phyloP scores from a whole-genome alignment of 2,329 filamentous ascomycete genomes.

The Neodidymelliopsis sp. region DNA sequence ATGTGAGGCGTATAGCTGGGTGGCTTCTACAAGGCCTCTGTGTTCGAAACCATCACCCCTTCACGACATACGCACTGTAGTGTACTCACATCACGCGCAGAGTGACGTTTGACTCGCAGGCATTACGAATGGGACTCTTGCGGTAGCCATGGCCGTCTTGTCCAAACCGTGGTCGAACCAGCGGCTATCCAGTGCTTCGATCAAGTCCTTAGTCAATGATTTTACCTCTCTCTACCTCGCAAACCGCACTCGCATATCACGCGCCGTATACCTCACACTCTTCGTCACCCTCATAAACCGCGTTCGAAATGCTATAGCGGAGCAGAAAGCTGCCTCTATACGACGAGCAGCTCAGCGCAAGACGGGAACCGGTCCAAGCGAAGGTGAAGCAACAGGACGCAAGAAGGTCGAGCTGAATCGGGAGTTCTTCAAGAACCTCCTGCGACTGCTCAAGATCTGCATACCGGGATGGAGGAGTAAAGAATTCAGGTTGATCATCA shows the following conservation, averaged over 20 bases:
- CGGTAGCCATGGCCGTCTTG: slow-evolving; percentile 50
- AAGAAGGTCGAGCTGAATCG: slow-evolving; percentile 93
- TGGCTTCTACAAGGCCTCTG: background rate
- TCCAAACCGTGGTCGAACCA: slow-evolving; percentile 48
- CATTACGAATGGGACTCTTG: slow-evolving; percentile 28
- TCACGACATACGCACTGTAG: too few relatives aligned
- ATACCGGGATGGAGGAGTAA: slow-evolving; percentile 90
- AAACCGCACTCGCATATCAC: slow-evolving; percentile 52
- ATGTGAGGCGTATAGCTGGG: slow-evolving; percentile 7
- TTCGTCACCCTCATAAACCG: slow-evolving; percentile 68
- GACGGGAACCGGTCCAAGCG: slow-evolving; percentile 47
- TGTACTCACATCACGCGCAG: background rate
- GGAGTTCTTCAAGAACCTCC: slow-evolving; percentile 80
- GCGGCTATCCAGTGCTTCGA: slow-evolving; percentile 40
- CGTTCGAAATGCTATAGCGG: slow-evolving; percentile 87
- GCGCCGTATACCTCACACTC: slow-evolving; percentile 51
- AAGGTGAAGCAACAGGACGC: slow-evolving; percentile 54
- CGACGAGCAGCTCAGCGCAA: slow-evolving; percentile 67
- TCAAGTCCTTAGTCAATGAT: slow-evolving; percentile 48
- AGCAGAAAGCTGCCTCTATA: slow-evolving; percentile 85
- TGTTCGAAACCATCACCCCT: too few relatives aligned
- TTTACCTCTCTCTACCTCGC: slow-evolving; percentile 49
- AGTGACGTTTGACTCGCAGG: slow-evolving; percentile 10
- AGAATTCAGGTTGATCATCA: slow-evolving; percentile 83
- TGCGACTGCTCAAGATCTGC: slow-evolving; percentile 82